A percentile compares a stretch with the other conserved stretches of the same genome.
Evolutionary conservation across 1,284 basidiomycete species (phyloP).

Genomic region (Trametes hirsuta): DNA sequence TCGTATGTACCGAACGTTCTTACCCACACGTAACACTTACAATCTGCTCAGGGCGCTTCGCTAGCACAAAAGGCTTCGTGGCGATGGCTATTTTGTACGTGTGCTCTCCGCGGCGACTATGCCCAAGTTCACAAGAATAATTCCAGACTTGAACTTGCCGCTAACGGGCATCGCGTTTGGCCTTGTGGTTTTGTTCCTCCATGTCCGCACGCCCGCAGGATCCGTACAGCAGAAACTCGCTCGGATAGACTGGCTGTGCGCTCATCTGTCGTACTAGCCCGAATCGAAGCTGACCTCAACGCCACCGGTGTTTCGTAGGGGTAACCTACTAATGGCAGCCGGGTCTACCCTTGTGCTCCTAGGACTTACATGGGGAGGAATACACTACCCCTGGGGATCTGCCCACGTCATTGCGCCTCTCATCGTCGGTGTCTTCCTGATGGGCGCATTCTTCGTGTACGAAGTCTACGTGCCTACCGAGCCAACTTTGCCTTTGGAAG

Average conservation of each 20-base stretch:
- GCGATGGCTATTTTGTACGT: slow-evolving; percentile 37
- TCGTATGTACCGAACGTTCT: slow-evolving; percentile 27
- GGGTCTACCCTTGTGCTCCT: slow-evolving; percentile 19
- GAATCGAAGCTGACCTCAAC: too few relatives aligned
- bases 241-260: slow-evolving; percentile 34
- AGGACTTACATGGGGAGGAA: slow-evolving; percentile 27
- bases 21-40: background rate
- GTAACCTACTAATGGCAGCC: slow-evolving; percentile 22
- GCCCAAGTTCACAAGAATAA: background rate
- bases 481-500: slow-evolving; percentile 31
- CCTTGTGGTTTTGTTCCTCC: slow-evolving; percentile 37
- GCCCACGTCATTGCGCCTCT: slow-evolving; percentile 24
- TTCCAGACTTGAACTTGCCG: slow-evolving; percentile 40
- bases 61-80: slow-evolving; percentile 11
- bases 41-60: background rate
- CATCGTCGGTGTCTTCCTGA: slow-evolving; percentile 21
- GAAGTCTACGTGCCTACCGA: slow-evolving; percentile 10
- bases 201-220: slow-evolving; percentile 34
- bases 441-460: slow-evolving; percentile 21
- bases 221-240: slow-evolving; percentile 28
- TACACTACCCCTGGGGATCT: slow-evolving; percentile 24
- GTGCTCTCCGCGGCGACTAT: background rate
- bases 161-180: slow-evolving; percentile 37
- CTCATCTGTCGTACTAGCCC: background rate
- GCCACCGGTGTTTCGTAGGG: slow-evolving; percentile 4